Evolutionary conservation across 345 rosid species (phyloP).

Genomic region (Bretschneidera sinensis): DNA sequence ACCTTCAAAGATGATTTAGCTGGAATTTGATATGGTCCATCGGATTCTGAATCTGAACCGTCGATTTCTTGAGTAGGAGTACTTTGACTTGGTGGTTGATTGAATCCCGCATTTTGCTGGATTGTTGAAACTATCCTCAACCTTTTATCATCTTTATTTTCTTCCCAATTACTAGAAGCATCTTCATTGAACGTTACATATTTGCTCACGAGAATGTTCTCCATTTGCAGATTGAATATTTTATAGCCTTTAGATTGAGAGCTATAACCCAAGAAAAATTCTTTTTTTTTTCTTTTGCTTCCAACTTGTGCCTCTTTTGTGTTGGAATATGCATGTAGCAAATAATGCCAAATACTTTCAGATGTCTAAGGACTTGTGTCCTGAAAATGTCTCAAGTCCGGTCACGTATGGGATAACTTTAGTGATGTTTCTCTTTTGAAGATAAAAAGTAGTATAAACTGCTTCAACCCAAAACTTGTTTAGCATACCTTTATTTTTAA

Average conservation of each 20-base stretch:
- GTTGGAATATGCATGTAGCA: neutral
- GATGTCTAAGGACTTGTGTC: neutral
- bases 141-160: too few relatives aligned
- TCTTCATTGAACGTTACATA: neutral
- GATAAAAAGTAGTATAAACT: neutral
- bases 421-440: neutral
- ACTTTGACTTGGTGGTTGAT: too few relatives aligned
- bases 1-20: too few relatives aligned
- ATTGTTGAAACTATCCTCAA: too few relatives aligned
- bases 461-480: too few relatives aligned
- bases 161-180: too few relatives aligned
- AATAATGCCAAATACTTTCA: neutral
- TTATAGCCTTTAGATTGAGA: neutral
- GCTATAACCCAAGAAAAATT: too few relatives aligned
- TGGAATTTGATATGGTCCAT: too few relatives aligned
- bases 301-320: too few relatives aligned
- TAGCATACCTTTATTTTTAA: neutral
- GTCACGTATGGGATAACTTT: neutral
- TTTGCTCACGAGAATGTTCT: neutral
- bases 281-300: neutral
- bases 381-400: neutral
- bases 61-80: too few relatives aligned
- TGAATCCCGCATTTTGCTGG: too few relatives aligned
- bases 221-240: neutral
- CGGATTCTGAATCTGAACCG: too few relatives aligned